Percentiles rank a stretch among this genome's conserved stretches.
phyloP scores from a whole-genome alignment of 139 green algal genomes.

The Micromonas pusilla region DNA sequence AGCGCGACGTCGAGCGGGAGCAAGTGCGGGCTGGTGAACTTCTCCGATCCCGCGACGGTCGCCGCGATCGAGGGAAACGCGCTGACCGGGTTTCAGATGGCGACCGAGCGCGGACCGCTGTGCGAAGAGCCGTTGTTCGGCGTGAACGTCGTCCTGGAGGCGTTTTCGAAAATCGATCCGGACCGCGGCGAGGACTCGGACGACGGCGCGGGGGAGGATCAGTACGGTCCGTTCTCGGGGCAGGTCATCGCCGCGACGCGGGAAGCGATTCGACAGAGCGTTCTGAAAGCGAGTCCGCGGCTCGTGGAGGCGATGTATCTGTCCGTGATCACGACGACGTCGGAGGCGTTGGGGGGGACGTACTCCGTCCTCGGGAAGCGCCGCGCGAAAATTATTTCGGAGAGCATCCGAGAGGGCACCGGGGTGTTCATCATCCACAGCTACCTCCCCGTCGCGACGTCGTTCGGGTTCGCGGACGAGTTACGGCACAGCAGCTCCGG shows the following conservation, averaged over 20 bases:
- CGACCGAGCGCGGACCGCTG: slow-evolving; percentile 73
- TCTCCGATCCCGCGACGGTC: neutral
- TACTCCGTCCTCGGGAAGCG: slow-evolving; percentile 48
- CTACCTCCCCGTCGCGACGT: slow-evolving; percentile 81
- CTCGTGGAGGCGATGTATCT: slow-evolving; percentile 93
- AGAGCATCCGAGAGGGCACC: slow-evolving; percentile 93
- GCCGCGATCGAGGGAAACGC: neutral
- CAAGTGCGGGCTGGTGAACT: neutral
- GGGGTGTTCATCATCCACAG: slow-evolving; percentile 75
- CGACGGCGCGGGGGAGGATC: slow-evolving; percentile 35
- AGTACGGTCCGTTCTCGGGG: slow-evolving; percentile 1
- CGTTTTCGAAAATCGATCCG: slow-evolving; percentile 25
- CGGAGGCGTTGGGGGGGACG: slow-evolving; percentile 46
- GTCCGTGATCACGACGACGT: slow-evolving; percentile 67
- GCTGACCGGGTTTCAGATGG: slow-evolving; percentile 82
- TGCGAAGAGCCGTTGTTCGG: slow-evolving; percentile 96
- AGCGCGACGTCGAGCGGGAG: neutral
- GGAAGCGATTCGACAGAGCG: slow-evolving; percentile 53
- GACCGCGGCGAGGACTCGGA: slow-evolving; percentile 58
- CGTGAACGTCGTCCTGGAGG: slow-evolving; percentile 70
- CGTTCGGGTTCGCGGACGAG: slow-evolving; percentile 89
- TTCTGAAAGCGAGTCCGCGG: slow-evolving; percentile 69
- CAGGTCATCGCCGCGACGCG: neutral
- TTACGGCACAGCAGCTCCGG: slow-evolving; percentile 73
- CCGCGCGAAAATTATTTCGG: slow-evolving; percentile 66